Conservation (phyloP, 805 yeast species). For the Barnettozyma wickerhamii region DNA sequence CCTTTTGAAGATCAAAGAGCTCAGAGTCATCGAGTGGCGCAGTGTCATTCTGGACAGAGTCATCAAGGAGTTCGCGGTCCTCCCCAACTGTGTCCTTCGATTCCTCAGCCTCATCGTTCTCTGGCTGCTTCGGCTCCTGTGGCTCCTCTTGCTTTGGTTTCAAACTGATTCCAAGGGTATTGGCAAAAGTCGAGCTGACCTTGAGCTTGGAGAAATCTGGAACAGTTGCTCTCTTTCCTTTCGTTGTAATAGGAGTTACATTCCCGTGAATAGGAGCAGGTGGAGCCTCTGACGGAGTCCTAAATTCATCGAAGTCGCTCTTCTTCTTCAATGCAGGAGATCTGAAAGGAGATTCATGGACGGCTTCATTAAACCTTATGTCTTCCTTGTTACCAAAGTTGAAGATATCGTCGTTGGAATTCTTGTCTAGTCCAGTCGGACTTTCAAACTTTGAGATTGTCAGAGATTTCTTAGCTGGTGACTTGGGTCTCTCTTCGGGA, state of each 20-base stretch:
- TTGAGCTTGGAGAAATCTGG: conserved; percentile 31
- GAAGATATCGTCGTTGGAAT: conserved; percentile 10
- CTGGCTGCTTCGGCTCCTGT: neutral
- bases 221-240: conserved; percentile 18
- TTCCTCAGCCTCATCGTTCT: conserved; percentile 7
- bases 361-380: neutral
- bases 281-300: neutral
- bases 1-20: conserved; percentile 20
- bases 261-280: neutral
- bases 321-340: conserved; percentile 4
- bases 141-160: conserved; percentile 2
- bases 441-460: conserved; percentile 24
- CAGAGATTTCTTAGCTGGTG: conserved; percentile 21
- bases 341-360: conserved; percentile 12
- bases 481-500: conserved; percentile 13
- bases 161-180: conserved; percentile 26
- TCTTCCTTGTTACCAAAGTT: conserved; percentile 10
- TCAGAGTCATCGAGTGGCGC: conserved; percentile 14
- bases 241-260: neutral
- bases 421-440: too few relatives aligned
- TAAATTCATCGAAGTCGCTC: neutral
- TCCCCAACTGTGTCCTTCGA: conserved; percentile 10
- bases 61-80: conserved; percentile 12
- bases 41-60: conserved; percentile 4
- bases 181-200: conserved; percentile 32